phyloP scores from a whole-genome alignment of 2,329 filamentous ascomycete genomes.

The Drechslerella coelobrocha region DNA sequence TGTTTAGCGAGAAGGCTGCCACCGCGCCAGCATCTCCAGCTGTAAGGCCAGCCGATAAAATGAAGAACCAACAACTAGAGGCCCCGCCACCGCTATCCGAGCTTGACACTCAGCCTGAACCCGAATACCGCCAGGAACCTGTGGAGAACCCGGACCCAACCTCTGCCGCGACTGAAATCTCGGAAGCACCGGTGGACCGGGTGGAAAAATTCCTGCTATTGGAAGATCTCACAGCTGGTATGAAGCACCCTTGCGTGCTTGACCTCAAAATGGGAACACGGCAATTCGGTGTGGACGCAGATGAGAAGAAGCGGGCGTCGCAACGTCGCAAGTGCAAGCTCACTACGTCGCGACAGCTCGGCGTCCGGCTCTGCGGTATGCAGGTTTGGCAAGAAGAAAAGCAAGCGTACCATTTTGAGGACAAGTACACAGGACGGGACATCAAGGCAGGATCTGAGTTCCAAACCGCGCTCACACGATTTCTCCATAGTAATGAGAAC shows the following conservation, averaged over 20 bases:
- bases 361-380: constrained; percentile 91
- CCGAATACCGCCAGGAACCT: constrained; percentile 56
- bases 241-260: constrained; percentile 95
- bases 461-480: constrained; percentile 82
- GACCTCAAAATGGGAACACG: constrained; percentile 98
- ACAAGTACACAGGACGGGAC: constrained; percentile 94
- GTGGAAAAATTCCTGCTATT: constrained; percentile 92
- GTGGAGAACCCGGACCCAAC: constrained; percentile 54
- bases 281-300: constrained; percentile 92
- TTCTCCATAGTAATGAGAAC: constrained; percentile 88
- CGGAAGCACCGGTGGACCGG: constrained; percentile 62
- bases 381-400: constrained; percentile 91
- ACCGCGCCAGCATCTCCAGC: constrained; percentile 40
- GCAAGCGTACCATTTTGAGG: constrained; percentile 89
- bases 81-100: constrained; percentile 14
- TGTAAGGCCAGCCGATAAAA: constrained; percentile 11
- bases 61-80: constrained; percentile 10
- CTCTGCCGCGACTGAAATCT: constrained; percentile 52
- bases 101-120: constrained; percentile 41
- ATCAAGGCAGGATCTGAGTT: constrained; percentile 88
- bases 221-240: constrained; percentile 93
- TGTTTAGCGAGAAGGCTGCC: constrained; percentile 38
- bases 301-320: constrained; percentile 88
- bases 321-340: constrained; percentile 90
- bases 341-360: constrained; percentile 89